Evolutionary conservation across 108 stramenopile species (phyloP).

Genomic region (Phaeodactylum tricornutum): DNA sequence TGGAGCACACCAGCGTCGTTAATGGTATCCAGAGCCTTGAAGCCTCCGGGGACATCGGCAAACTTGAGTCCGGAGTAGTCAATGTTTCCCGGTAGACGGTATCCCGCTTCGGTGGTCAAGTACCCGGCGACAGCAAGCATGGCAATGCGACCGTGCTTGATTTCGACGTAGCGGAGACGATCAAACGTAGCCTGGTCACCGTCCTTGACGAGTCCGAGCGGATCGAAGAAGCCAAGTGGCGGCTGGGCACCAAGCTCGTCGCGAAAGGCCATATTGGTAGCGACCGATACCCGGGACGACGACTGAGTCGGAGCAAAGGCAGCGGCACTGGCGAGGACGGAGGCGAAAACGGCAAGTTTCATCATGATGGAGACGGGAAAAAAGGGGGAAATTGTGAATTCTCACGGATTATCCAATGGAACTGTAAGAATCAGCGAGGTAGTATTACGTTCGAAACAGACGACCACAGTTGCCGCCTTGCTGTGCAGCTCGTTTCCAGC

Average conservation of each 20-base stretch:
- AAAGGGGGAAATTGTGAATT: too few relatives aligned
- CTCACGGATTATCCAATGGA: too few relatives aligned
- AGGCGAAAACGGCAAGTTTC: conserved; percentile 15
- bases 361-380: conserved; percentile 7
- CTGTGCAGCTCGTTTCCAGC: too few relatives aligned
- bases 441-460: too few relatives aligned
- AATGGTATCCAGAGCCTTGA: conserved; percentile 39
- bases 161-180: conserved; percentile 76
- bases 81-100: conserved; percentile 45
- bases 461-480: too few relatives aligned
- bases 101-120: conserved; percentile 46
- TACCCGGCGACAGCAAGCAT: conserved; percentile 77
- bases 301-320: conserved; percentile 34
- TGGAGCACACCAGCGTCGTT: conserved; percentile 46
- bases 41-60: conserved; percentile 44
- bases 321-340: conserved; percentile 25
- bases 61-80: conserved; percentile 22
- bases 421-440: too few relatives aligned
- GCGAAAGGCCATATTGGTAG: conserved; percentile 70
- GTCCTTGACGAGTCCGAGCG: conserved; percentile 39
- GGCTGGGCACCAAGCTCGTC: conserved; percentile 78
- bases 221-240: conserved; percentile 49
- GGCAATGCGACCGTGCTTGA: conserved; percentile 85
- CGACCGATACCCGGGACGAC: too few relatives aligned
- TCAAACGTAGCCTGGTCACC: conserved; percentile 32